phyloP scores from a whole-genome alignment of 192 early-diverging fungal species.

The Gaertneriomyces sp. region DNA sequence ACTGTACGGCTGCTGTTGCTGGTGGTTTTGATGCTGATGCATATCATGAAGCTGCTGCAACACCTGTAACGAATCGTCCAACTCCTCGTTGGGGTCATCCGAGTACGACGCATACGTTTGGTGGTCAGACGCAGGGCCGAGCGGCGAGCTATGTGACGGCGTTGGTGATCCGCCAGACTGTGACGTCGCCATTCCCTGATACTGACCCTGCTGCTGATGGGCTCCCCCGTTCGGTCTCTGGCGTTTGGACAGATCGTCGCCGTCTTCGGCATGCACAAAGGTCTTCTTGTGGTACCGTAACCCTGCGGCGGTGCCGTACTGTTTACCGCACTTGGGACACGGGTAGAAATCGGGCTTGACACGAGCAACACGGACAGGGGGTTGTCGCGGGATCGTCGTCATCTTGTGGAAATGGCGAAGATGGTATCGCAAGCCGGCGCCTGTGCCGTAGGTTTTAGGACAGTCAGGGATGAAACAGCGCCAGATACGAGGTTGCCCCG shows the following conservation, averaged over 20 bases:
- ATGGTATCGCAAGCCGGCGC: constrained; percentile 31
- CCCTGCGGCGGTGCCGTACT: constrained; percentile 27
- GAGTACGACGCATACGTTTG: no score
- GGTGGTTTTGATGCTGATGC: no score
- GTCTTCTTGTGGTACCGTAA: constrained; percentile 35
- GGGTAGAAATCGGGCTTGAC: constrained; percentile 25
- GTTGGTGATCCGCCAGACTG: no score
- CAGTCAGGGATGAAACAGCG: constrained; percentile 29
- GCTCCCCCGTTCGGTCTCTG: no score
- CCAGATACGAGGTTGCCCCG: constrained; percentile 16
- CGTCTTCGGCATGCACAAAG: constrained; percentile 26
- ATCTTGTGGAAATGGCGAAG: constrained; percentile 37
- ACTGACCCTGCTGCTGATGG: no score
- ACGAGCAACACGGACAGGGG: constrained; percentile 16
- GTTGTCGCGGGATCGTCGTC: constrained; percentile 19
- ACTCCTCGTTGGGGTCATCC: no score
- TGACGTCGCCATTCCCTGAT: no score
- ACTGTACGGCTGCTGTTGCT: no score
- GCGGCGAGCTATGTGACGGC: no score
- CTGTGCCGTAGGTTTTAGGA: constrained; percentile 27
- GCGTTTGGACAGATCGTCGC: not conserved
- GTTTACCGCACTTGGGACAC: constrained; percentile 25
- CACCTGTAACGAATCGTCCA: no score
- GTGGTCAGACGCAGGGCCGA: no score
- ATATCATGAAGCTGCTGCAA: no score